These are phyloP conservation scores for Eucalyptus tenuipes DNA, from an alignment of 345 rosid genomes.

Conservation along the genomic window DNA sequence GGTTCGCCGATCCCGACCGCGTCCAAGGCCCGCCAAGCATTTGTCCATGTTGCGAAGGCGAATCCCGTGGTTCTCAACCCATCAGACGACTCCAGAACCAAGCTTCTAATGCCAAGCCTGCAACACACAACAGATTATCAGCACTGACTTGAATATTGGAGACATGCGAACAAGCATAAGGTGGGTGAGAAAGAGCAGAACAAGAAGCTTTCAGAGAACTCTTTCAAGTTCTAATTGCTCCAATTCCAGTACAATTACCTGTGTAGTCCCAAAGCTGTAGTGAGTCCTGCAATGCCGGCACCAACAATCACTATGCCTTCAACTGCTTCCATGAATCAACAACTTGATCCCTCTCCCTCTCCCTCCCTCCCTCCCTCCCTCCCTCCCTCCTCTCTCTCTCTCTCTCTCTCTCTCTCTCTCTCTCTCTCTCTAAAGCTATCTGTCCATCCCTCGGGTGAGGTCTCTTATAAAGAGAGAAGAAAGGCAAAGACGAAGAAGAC, in stretches of 20 bases:
- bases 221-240: background rate
- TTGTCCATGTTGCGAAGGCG: constrained; percentile 35
- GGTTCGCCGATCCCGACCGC: background rate
- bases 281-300: constrained; percentile 59
- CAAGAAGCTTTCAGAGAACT: background rate
- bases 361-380: background rate
- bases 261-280: constrained; percentile 50
- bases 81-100: constrained; percentile 60
- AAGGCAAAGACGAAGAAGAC: background rate
- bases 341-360: background rate
- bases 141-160: background rate
- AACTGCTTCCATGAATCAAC: background rate
- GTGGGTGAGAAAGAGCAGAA: background rate
- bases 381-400: background rate
- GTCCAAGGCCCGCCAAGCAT: constrained; percentile 24
- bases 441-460: background rate
- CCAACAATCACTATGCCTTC: constrained; percentile 41
- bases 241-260: background rate
- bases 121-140: background rate
- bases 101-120: constrained; percentile 61
- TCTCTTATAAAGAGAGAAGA: background rate
- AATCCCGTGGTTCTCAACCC: constrained; percentile 44
- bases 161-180: background rate
- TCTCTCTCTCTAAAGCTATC: background rate
- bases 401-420: background rate